Conservation (phyloP, 306 rosid genomes). For the Castanospermum australe region DNA sequence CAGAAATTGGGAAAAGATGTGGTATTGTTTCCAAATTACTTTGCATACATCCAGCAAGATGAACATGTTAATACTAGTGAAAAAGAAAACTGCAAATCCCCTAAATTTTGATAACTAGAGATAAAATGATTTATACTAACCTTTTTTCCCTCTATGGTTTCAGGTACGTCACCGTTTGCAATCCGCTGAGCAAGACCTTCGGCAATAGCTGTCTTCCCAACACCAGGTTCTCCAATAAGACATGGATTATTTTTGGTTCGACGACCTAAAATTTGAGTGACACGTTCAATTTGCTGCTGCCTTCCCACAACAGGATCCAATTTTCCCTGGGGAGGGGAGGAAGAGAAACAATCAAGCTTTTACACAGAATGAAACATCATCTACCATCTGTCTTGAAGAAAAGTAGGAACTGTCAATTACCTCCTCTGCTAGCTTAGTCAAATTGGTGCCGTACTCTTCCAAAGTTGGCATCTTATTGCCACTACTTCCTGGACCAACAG, state of each 20-base stretch:
- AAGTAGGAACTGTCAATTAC: conserved; percentile 31
- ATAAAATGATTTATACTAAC: conserved; percentile 39
- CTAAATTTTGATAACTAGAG: background rate
- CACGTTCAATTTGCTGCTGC: conserved; percentile 94
- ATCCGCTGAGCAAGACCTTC: conserved; percentile 99
- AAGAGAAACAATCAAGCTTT: conserved; percentile 9
- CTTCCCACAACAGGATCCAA: conserved; percentile 98
- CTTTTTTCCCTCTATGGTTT: conserved; percentile 98
- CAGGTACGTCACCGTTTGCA: conserved; percentile 95
- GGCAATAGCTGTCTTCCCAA: conserved; percentile 98
- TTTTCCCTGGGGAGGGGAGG: conserved; percentile 65
- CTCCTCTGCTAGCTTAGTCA: conserved; percentile 98
- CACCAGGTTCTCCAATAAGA: conserved; percentile 99
- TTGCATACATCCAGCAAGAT: background rate
- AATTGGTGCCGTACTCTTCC: conserved; percentile 95
- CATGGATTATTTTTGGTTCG: conserved; percentile 96
- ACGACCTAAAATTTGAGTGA: conserved; percentile 93
- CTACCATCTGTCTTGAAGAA: background rate
- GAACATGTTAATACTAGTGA: background rate
- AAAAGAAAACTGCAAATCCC: background rate
- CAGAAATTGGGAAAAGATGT: background rate
- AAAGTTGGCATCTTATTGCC: conserved; percentile 95
- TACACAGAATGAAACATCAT: background rate
- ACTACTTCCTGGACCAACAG: conserved; percentile 86
- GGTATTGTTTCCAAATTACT: background rate